Percentiles rank a stretch among this genome's conserved stretches.
Conservation (phyloP, 1,284 basidiomycete species). For the Trametes sp. region DNA sequence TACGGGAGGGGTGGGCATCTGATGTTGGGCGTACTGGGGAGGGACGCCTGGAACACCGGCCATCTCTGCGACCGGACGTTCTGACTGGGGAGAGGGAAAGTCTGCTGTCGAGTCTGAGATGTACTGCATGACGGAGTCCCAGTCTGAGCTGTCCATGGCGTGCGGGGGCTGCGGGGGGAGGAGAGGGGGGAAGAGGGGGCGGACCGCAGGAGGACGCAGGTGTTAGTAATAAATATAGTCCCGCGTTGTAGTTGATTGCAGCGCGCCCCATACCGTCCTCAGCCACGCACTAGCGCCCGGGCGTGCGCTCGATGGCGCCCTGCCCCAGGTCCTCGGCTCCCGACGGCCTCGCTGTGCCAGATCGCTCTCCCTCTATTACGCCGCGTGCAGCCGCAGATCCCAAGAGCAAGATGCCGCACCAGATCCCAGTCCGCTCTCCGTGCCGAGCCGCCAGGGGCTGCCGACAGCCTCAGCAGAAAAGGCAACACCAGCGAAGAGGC, state of each 20-base stretch:
- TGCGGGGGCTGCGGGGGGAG: background rate
- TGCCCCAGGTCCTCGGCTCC: constrained; percentile 4
- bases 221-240: too few species aligned
- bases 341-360: background rate
- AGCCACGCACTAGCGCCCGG: too few species aligned
- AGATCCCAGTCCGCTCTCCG: background rate
- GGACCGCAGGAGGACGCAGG: too few species aligned
- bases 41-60: constrained; percentile 28
- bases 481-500: too few species aligned
- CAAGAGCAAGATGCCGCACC: background rate
- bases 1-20: constrained; percentile 75
- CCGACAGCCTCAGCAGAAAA: background rate
- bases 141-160: constrained; percentile 56
- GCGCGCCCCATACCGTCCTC: too few species aligned
- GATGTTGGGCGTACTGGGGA: constrained; percentile 38
- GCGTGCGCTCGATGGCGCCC: constrained; percentile 1
- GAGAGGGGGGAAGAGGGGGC: constrained; percentile 6
- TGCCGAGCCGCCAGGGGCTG: background rate
- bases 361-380: background rate
- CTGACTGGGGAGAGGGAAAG: constrained; percentile 44
- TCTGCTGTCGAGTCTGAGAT: constrained; percentile 59
- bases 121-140: constrained; percentile 70
- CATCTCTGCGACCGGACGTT: constrained; percentile 45
- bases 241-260: too few species aligned
- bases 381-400: background rate